These are phyloP conservation scores for Candida glucosophila DNA, from an alignment of 1,139 yeast species.

Conservation along the genomic window DNA sequence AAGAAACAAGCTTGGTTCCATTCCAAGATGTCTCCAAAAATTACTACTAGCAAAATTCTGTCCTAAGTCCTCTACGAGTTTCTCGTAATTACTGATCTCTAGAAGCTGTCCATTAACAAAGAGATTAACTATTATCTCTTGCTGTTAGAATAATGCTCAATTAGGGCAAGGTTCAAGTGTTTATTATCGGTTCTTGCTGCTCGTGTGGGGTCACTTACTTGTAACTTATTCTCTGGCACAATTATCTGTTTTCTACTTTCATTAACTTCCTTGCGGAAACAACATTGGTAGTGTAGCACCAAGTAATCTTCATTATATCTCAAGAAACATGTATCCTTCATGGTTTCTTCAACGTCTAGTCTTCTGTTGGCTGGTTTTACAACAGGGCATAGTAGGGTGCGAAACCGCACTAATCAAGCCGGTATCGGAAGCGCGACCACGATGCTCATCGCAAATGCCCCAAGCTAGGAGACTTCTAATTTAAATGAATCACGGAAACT, in stretches of 20 bases:
- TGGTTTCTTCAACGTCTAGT: constrained; percentile 2
- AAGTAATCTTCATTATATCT: constrained; percentile 8
- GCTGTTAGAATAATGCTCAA: constrained; percentile 5
- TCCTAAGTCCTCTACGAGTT: constrained; percentile 9
- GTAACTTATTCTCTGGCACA: constrained; percentile 7
- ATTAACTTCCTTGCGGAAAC: constrained; percentile 1
- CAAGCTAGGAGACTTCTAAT: too few species aligned
- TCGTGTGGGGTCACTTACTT: constrained; percentile 10
- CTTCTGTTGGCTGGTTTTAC: too few species aligned
- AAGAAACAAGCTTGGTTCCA: constrained; percentile 8
- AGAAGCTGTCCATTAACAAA: constrained; percentile 9
- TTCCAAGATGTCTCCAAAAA: constrained; percentile 13
- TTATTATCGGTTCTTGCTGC: constrained; percentile 2
- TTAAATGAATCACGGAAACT: too few species aligned
- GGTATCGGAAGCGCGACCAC: too few species aligned
- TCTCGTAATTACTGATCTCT: constrained; percentile 6
- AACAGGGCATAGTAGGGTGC: too few species aligned
- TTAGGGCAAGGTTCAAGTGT: neutral
- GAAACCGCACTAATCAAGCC: too few species aligned
- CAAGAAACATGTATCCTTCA: too few species aligned
- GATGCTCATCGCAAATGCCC: too few species aligned
- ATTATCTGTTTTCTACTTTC: constrained; percentile 3
- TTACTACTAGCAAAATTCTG: constrained; percentile 4
- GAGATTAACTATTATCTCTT: constrained; percentile 8
- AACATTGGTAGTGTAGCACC: constrained; percentile 6